Evolutionary conservation across 2,329 filamentous ascomycete genomes (phyloP).

Genomic region (Colletotrichum musicola): DNA sequence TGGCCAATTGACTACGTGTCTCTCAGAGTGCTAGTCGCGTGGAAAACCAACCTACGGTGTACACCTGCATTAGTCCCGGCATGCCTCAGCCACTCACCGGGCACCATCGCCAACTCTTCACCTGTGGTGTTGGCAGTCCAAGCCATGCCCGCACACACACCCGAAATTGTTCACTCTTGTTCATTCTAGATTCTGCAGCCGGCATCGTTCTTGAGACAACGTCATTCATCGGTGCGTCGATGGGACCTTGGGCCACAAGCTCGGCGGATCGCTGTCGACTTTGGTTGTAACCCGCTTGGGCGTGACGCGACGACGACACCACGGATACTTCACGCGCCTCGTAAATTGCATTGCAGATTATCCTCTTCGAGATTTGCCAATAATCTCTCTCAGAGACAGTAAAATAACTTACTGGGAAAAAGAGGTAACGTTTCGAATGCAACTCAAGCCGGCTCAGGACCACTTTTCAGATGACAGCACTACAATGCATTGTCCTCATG

Average conservation of each 20-base stretch:
- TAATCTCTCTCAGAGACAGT: no score
- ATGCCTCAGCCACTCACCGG: conserved; percentile 20
- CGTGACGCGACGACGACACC: conserved; percentile 19
- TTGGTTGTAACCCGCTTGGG: conserved; percentile 12
- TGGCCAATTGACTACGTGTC: conserved; percentile 2
- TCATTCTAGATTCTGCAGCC: background rate
- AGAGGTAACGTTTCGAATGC: conserved; percentile 19
- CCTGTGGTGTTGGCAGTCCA: conserved; percentile 7
- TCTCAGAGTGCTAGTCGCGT: background rate
- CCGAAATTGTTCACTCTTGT: no score
- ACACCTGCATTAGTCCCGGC: conserved; percentile 37
- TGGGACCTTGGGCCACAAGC: conserved; percentile 10
- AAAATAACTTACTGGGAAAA: background rate
- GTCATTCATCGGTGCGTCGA: conserved; percentile 5
- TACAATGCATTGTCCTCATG: background rate
- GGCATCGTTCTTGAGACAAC: background rate
- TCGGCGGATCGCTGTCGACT: background rate
- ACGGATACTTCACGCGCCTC: background rate
- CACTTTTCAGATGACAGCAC: conserved; percentile 7
- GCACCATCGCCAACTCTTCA: conserved; percentile 29
- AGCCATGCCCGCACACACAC: background rate
- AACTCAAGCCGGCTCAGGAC: background rate
- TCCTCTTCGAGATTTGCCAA: background rate
- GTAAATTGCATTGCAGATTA: background rate
- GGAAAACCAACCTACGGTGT: background rate